These are phyloP conservation scores for Neurospora tetraspora DNA, from an alignment of 495 filamentous ascomycete genomes.

Conservation along the genomic window DNA sequence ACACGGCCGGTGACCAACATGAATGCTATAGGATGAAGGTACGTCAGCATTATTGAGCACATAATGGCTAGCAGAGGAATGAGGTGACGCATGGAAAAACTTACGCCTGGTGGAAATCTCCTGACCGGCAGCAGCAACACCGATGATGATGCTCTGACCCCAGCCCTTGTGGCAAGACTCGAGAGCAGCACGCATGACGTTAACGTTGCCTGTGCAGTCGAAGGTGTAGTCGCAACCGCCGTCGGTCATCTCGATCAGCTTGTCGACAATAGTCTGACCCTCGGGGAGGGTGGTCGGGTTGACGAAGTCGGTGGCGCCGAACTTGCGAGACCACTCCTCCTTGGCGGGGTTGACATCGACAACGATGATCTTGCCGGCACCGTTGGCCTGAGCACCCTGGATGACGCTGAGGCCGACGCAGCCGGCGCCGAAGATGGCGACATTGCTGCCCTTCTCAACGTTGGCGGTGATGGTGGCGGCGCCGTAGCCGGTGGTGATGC, in stretches of 20 bases:
- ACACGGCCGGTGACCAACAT: slow-evolving; percentile 95
- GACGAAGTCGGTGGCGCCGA: slow-evolving; percentile 93
- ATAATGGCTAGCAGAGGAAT: neutral
- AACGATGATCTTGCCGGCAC: slow-evolving; percentile 83
- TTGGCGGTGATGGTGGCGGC: slow-evolving; percentile 87
- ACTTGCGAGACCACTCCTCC: slow-evolving; percentile 85
- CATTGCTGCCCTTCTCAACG: slow-evolving; percentile 76
- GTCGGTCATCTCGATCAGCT: slow-evolving; percentile 97
- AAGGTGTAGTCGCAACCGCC: slow-evolving; percentile 98
- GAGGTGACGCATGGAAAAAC: slow-evolving; percentile 27
- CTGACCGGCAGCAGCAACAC: slow-evolving; percentile 93
- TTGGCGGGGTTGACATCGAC: slow-evolving; percentile 91
- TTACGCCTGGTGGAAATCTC: slow-evolving; percentile 92
- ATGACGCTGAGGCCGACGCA: slow-evolving; percentile 93
- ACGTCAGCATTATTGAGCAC: slow-evolving; percentile 12
- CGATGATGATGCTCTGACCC: slow-evolving; percentile 97
- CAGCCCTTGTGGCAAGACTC: slow-evolving; percentile 99
- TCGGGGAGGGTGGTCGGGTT: slow-evolving; percentile 73
- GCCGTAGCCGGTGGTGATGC: slow-evolving; percentile 97
- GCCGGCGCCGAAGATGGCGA: slow-evolving; percentile 93
- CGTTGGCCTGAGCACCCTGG: slow-evolving; percentile 85
- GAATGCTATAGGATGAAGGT: slow-evolving; percentile 58
- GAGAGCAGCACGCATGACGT: slow-evolving; percentile 90
- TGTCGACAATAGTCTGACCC: slow-evolving; percentile 73
- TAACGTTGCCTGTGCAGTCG: slow-evolving; percentile 95